phyloP scores from a whole-genome alignment of 169 alveolate species.

The Babesia ovata region DNA sequence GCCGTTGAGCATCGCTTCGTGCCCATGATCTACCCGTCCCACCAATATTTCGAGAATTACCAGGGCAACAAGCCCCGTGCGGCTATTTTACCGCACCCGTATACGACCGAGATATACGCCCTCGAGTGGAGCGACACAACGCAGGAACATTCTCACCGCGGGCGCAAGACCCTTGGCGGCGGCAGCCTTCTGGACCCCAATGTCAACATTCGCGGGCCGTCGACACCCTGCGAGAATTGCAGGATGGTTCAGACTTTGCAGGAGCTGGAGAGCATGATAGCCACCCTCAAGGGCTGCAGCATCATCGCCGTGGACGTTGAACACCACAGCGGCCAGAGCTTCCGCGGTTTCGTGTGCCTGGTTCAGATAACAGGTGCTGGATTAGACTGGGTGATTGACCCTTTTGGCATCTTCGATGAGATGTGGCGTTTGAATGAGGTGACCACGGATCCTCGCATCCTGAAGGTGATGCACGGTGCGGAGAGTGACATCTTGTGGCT shows the following conservation, averaged over 20 bases:
- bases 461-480: constrained; percentile 94
- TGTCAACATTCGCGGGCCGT: background rate
- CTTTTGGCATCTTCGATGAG: constrained; percentile 80
- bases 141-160: constrained; percentile 42
- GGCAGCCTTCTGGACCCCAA: constrained; percentile 35
- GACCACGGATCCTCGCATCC: constrained; percentile 90
- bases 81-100: constrained; percentile 47
- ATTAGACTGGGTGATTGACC: constrained; percentile 91
- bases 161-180: constrained; percentile 45
- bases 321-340: constrained; percentile 67
- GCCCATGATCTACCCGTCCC: constrained; percentile 42
- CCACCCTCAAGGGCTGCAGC: constrained; percentile 13
- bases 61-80: background rate
- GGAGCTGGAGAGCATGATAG: constrained; percentile 55
- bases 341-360: constrained; percentile 90
- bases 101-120: constrained; percentile 56
- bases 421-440: constrained; percentile 83
- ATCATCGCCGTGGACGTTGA: constrained; percentile 64
- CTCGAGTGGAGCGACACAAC: constrained; percentile 47
- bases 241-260: constrained; percentile 26
- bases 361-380: constrained; percentile 89
- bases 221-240: background rate
- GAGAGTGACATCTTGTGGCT: constrained; percentile 90
- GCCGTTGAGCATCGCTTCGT: constrained; percentile 29
- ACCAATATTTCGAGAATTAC: background rate